Evolutionary conservation across 2,329 filamentous ascomycete species (phyloP).

Genomic region (Cyphellophora europaea): DNA sequence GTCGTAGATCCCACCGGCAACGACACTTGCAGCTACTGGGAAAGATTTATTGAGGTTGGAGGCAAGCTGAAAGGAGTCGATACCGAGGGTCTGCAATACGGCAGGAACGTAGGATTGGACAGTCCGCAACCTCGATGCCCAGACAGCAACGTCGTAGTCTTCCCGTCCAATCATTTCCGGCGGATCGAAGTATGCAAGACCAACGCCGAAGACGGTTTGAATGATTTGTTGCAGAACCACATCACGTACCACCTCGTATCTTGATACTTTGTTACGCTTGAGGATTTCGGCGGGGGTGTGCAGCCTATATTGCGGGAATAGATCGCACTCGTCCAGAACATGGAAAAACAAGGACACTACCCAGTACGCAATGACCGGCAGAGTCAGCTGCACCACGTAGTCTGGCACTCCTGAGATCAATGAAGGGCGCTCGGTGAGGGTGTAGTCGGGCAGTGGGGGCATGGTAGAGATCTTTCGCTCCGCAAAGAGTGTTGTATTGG

Average conservation of each 20-base stretch:
- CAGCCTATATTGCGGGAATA: constrained; percentile 83
- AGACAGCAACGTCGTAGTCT: constrained; percentile 78
- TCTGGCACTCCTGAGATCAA: constrained; percentile 73
- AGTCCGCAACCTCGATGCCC: constrained; percentile 73
- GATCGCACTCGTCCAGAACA: constrained; percentile 71
- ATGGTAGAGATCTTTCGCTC: constrained; percentile 47
- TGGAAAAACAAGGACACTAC: constrained; percentile 76
- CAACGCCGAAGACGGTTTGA: constrained; percentile 63
- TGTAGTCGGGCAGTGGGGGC: constrained; percentile 79
- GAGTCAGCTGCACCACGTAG: constrained; percentile 63
- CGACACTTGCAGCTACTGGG: constrained; percentile 62
- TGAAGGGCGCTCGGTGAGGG: constrained; percentile 58
- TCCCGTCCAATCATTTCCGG: constrained; percentile 67
- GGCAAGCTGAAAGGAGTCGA: constrained; percentile 67
- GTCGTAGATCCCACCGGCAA: constrained; percentile 70
- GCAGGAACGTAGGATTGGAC: constrained; percentile 69
- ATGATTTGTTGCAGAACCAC: constrained; percentile 87
- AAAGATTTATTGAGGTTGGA: constrained; percentile 63
- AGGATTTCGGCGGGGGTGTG: constrained; percentile 89
- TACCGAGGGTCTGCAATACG: constrained; percentile 59
- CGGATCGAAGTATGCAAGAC: constrained; percentile 63
- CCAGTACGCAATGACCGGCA: constrained; percentile 85
- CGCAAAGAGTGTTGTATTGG: too few relatives aligned
- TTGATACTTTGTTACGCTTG: constrained; percentile 76
- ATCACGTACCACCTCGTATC: constrained; percentile 79